Percentiles rank a stretch among this genome's conserved stretches.
Evolutionary conservation across 2,329 filamentous ascomycete species (phyloP).

Genomic region (Neopestalotiopsis sp.): DNA sequence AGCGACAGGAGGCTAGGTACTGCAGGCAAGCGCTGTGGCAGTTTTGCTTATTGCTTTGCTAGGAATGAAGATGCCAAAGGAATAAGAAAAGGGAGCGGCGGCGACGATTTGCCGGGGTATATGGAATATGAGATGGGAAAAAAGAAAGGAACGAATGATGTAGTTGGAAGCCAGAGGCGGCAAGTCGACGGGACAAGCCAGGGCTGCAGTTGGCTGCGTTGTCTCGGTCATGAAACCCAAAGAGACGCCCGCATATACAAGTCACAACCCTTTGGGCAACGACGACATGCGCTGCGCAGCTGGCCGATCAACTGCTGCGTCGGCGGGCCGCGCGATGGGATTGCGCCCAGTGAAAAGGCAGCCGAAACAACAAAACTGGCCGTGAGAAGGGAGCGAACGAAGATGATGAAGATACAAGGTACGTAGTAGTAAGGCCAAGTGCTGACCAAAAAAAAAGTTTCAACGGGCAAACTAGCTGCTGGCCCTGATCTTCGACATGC

Average conservation of each 20-base stretch:
- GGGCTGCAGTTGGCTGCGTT: constrained; percentile 3
- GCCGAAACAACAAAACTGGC: not conserved
- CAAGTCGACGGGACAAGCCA: not conserved
- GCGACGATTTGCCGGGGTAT: constrained; percentile 9
- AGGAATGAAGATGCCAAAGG: not conserved
- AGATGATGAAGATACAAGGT: not conserved
- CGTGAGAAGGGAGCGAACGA: not conserved
- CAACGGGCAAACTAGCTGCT: not conserved
- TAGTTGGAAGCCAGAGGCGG: constrained; percentile 1
- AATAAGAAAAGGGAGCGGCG: not conserved
- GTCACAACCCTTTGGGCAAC: not conserved
- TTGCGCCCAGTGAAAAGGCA: not conserved
- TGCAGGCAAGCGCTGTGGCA: not conserved
- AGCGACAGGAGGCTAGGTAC: constrained; percentile 3
- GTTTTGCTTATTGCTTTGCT: not conserved
- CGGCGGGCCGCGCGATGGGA: not conserved
- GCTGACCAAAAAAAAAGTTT: not conserved
- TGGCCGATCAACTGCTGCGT: not conserved
- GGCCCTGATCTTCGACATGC: not conserved
- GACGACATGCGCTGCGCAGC: not conserved
- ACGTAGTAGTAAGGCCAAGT: not conserved
- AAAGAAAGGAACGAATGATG: constrained; percentile 13
- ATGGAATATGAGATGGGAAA: constrained; percentile 1
- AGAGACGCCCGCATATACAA: not conserved
- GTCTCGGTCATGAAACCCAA: constrained; percentile 7